Evolutionary conservation across 441 rosid species (phyloP), one percentile per base, ranked within the genome.

Genomic region (Gossypium gossypioides): DNA sequence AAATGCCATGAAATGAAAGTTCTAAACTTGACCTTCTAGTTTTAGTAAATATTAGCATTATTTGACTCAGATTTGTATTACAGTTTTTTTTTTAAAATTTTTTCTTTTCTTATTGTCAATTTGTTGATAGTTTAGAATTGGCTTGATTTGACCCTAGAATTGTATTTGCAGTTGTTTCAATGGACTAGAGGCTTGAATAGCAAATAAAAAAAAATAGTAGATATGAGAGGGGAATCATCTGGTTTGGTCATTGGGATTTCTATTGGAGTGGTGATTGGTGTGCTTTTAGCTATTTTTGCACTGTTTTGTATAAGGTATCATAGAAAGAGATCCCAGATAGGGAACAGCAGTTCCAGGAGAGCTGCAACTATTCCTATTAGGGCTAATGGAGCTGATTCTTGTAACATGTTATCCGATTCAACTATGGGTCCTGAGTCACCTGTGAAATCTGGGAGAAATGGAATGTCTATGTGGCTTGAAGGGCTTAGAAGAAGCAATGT

Each of bases 201-300:
- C 67, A 46, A 68, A 78, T 72, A 61, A 75, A 48, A 68, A 73
- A 68, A 73, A 50, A 67, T 40, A 66, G 42, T 62, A 69, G 87
- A 85, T 68, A 95, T 95, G 99, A 87, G 84, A 73, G 96, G 81
- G 76, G 91, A 84, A 67, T 87, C 97, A 2, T 82, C 91, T 22
- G 97, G 97, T 29, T 82, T 95, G 89, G 86, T 92, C 44, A 82
- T 91, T 16, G 99, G 97, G 80, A 88, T 89, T 76, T 91, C 97
- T 3, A 85, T 88, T 4, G 99, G 99, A 56, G 84, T 95, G 74
- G 99, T 92, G 80, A 91, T 95, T n/a, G 99, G 99, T 48, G 89
- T 92, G 74, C 65, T 85, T 60, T 75, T 93, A 79, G 98, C 98
- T 72, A 74, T 91, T 68, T 77, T 86, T 15, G 86, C 86, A 1